Base-by-base conservation (phyloP, 225 moss, liverwort and hornwort species). In the Straminergon stramineum region DNA sequence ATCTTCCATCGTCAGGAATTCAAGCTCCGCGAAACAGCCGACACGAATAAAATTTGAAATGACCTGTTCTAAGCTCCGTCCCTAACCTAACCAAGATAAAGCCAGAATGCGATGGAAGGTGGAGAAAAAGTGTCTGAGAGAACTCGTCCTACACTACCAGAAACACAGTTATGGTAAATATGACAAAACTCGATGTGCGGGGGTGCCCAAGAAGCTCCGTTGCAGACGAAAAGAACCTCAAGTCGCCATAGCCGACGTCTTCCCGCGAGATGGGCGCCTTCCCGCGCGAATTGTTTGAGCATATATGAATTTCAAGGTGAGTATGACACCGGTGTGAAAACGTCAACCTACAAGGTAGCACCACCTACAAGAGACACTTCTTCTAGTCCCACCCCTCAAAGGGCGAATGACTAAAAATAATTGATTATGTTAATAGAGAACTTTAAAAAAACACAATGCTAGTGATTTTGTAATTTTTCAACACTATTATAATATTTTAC, bases 1-100 rank as follows among this genome's bases (percentile, higher is more conserved):
- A 45, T 92, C 92, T 75, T 94, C 96, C 94, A 96, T 94, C 15
- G 30, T 20, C 71, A 28, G 15, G 10, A 66, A 19, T 56, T 75
- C 87, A 84, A 35, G 79, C 71, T 84, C 68, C 37, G 35, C 56
- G 74, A 70, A 24, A 32, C 61, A 73, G 60, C 51, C 67, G 75
- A 57, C 28, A 75, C 81, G 15, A 22, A 51, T 17, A n/a, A 30
- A 65, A 21, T 9, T 21, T 37, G 16, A 61, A 45, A 84, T 57
- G 21, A 53, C 34, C 62, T 74, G 61, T 55, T 55, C n/a, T 4
- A 23, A 55, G 45, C 63, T 73, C 55, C 73, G 51, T 57, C 75
- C 56, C 51, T 62, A 69, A 90, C 91, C 91, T 88, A 75, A 91
- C 30, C 31, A 37, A 65, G 60, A 41, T 43, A 21, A 64, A n/a